Conservation (phyloP, 805 yeast species). For the Suhomyces sp. region DNA sequence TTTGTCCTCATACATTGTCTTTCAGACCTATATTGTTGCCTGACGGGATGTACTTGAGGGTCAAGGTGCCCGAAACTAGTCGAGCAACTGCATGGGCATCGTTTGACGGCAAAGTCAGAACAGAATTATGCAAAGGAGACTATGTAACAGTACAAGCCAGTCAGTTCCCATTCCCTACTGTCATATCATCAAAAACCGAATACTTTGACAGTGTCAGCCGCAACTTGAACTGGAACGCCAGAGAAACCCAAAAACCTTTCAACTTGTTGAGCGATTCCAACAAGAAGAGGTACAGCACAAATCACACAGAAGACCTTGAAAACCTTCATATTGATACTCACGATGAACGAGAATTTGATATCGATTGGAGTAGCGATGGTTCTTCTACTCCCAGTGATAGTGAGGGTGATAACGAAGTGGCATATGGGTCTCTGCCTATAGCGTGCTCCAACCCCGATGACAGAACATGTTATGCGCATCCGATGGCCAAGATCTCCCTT, state of each 20-base stretch:
- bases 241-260: conserved; percentile 85
- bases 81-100: conserved; percentile 96
- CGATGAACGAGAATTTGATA: conserved; percentile 32
- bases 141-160: conserved; percentile 83
- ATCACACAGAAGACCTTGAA: conserved; percentile 7
- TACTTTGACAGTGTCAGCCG: conserved; percentile 82
- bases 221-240: conserved; percentile 88
- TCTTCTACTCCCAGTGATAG: conserved; percentile 15
- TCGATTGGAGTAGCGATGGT: conserved; percentile 30
- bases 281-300: conserved; percentile 26
- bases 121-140: conserved; percentile 79
- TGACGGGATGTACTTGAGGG: conserved; percentile 82
- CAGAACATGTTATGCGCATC: conserved; percentile 43
- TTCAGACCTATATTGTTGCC: conserved; percentile 91
- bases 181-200: conserved; percentile 68
- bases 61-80: conserved; percentile 74
- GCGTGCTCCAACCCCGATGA: conserved; percentile 35
- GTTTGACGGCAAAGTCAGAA: conserved; percentile 88
- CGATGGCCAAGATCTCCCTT: conserved; percentile 36
- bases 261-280: conserved; percentile 56
- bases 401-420: conserved; percentile 14
- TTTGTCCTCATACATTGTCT: conserved; percentile 92
- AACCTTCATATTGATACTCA: conserved; percentile 13
- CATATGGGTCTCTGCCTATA: neutral
- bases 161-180: conserved; percentile 92